phyloP scores from a whole-genome alignment of 306 rosid species.

The Malus asiatica region DNA sequence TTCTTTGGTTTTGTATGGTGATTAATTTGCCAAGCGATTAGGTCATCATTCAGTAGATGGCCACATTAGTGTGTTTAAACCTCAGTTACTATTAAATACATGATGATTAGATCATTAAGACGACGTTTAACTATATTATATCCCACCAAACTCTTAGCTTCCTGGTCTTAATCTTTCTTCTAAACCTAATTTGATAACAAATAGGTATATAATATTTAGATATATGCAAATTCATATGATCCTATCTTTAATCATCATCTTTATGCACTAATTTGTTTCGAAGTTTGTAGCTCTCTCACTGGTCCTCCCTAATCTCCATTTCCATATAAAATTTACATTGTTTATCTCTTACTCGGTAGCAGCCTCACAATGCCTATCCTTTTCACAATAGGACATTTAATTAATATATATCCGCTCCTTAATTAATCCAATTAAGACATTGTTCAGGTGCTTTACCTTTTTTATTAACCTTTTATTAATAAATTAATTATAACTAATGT shows the following conservation, averaged over 20 bases:
- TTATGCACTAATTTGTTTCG: constrained; percentile 7
- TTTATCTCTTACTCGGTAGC: not conserved
- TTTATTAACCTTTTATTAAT: not conserved
- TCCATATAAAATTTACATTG: not conserved
- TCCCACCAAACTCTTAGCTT: constrained; percentile 10
- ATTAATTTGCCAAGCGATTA: not conserved
- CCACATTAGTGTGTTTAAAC: constrained; percentile 10
- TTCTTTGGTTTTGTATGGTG: not conserved
- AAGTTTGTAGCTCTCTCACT: not conserved
- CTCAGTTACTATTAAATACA: too few species aligned
- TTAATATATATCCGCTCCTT: not conserved
- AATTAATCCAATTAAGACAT: constrained; percentile 8
- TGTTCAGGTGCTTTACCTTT: not conserved
- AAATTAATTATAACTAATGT: not conserved
- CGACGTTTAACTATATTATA: constrained; percentile 10
- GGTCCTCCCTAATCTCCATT: not conserved
- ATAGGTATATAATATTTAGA: not conserved
- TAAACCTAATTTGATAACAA: constrained; percentile 18
- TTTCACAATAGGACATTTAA: not conserved
- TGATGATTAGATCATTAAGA: not conserved
- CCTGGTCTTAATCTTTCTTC: constrained; percentile 12
- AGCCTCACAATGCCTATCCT: not conserved
- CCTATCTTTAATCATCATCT: constrained; percentile 33
- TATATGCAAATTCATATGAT: not conserved
- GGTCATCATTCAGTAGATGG: not conserved